phyloP scores from a whole-genome alignment of 169 alveolate genomes.

The Cryptosporidium ubiquitum region DNA sequence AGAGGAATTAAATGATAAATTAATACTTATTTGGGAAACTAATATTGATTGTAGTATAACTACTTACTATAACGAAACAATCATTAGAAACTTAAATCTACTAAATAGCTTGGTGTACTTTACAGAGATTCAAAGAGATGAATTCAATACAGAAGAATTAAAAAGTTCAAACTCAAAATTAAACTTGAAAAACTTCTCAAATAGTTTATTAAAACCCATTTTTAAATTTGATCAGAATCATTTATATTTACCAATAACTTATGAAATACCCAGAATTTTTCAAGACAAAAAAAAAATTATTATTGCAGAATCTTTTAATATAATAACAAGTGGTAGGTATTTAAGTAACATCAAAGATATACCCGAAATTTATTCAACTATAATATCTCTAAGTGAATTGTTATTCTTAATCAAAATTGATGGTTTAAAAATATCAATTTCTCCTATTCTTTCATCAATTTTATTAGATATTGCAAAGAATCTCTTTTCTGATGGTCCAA shows the following conservation, averaged over 20 bases:
- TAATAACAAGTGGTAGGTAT: conserved; percentile 30
- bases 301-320: conserved; percentile 50
- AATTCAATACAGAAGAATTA: neutral
- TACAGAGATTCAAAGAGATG: conserved; percentile 14
- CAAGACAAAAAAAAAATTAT: neutral
- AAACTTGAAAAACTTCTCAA: neutral
- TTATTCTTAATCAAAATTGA: neutral
- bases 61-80: conserved; percentile 8
- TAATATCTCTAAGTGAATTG: conserved; percentile 51
- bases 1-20: neutral
- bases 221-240: neutral
- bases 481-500: conserved; percentile 52
- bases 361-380: conserved; percentile 43
- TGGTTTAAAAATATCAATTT: conserved; percentile 4
- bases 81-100: conserved; percentile 11
- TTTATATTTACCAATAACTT: conserved; percentile 4
- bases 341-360: conserved; percentile 44
- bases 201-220: conserved; percentile 30
- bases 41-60: conserved; percentile 52
- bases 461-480: conserved; percentile 16
- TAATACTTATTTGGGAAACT: conserved; percentile 63
- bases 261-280: conserved; percentile 24
- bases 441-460: conserved; percentile 15
- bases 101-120: conserved; percentile 16
- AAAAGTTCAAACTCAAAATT: neutral